Base-by-base conservation (phyloP, 768 basidiomycete genomes). In the Boletus sensibilis region DNA sequence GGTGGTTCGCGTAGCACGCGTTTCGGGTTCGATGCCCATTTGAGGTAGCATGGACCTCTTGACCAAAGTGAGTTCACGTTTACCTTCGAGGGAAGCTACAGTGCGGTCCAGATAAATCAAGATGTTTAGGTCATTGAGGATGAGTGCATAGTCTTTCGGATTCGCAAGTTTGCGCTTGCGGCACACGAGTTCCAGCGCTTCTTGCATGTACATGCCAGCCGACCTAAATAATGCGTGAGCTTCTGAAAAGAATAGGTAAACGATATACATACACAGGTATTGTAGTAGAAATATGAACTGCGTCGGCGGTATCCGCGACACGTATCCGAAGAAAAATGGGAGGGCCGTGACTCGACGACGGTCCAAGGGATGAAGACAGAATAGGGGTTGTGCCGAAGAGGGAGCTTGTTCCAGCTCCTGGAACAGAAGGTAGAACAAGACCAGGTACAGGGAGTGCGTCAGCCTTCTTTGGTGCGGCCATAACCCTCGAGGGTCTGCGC, bases 201-300 rank as follows among this genome's bases (percentile, higher is more conserved):
- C 96, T 64, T 95, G 94, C 84, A 98, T 89, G 70, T 98, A 98
- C 88, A 94, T 97, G 10, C 91, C 93, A 14, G 91, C 86, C 10
- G 93, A 86, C 6, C 88, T 92, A 37, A 11, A 57, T 0, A 20
- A 31, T 9, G 33, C 5, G 25, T 47, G 45, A 58, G 47, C 4
- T 43, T 20, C 31, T 35, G 41, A 39, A 39, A 23, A 2, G 33
- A 39, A 27, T 31, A 10, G 25, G 11, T 1, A 6, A 33, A n/a
- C 7, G 21, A 25, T 25, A 29, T 5, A 77, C 91, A 52, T 80
- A 96, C 92, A 93, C 94, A 37, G 87, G 88, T 63, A 97, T 92
- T 0, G 94, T 95, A 0, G 93, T 95, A 0, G 85, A 92, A 46
- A 93, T 85, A 56, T 94, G 92, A 2, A 90, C 87, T 2, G 86